Evolutionary conservation across 345 rosid genomes (phyloP), one percentile per base, ranked within the genome.

Genomic region (Linum trigynum): DNA sequence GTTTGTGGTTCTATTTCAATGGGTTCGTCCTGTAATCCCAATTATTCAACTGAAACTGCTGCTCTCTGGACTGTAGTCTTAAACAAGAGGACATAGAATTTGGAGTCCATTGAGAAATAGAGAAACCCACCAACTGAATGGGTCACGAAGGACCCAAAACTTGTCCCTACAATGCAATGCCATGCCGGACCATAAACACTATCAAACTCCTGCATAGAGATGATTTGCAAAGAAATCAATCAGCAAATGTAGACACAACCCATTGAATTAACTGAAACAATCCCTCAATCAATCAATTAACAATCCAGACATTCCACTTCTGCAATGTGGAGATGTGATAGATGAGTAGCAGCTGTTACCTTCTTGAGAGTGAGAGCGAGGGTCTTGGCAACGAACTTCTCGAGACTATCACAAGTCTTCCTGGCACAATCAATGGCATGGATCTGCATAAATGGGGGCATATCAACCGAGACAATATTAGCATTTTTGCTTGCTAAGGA

Each of bases 401-500:
- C 89, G 37, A 86, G 82, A 73, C 92, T 84, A 62, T 86, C 92
- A 60, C 62, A 69, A 59, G 86, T 71, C 74, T 78, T 84, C 72
- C 92, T 81, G 1, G 92, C 89, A 74, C 72, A 77, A 71, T 84
- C 86, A 67, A 86, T 80, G 5, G 92, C 92, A 75, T 86, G 92
- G 71, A 86, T 83, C 82, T 86, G 92, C 92, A 86, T 84, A 83
- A 81, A 86, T 5, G 87, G 82, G 3, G 92, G 86, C 92, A 86
- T 86, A 75, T 86, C 92, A 36, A 84, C 89, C 9, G 92, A 80
- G 17, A 86, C 87, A 17, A 84, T 62, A 73, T 79, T 83, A 65
- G 80, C 92, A 5, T 89, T 89, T 15, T 77, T 82, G 69, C 67
- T 77, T 14, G 92, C 89, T 61, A 86, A 77, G 59, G 78, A 74